Evolutionary conservation across 2,329 filamentous ascomycete species (phyloP).

Genomic region (Ophiostoma novo-ulmi): DNA sequence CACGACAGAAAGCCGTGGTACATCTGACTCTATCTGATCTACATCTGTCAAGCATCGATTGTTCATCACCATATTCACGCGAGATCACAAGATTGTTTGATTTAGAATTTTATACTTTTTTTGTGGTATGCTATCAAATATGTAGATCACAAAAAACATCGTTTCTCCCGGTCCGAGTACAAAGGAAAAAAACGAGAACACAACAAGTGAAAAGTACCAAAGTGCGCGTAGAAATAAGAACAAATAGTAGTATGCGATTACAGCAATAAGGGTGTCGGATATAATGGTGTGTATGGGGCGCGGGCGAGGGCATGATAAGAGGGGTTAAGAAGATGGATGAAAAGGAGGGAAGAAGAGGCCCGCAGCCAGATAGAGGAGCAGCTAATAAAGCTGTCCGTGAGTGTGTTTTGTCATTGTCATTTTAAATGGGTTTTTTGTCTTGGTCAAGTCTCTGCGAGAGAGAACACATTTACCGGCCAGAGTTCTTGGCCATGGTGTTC

Average conservation of each 20-base stretch:
- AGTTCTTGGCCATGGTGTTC: conserved; percentile 91
- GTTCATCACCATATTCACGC: neutral
- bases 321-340: neutral
- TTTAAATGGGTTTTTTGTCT: neutral
- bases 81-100: neutral
- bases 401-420: neutral
- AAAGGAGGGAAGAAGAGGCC: neutral
- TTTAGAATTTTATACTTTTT: conserved; percentile 17
- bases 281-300: neutral
- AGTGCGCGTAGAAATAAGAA: neutral
- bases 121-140: conserved; percentile 13
- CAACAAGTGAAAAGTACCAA: neutral
- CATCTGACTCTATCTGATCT: too few relatives aligned
- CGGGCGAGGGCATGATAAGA: conserved; percentile 6
- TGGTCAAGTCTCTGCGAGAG: neutral
- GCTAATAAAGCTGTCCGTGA: neutral
- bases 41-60: neutral
- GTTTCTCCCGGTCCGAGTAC: conserved; percentile 11
- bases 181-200: neutral
- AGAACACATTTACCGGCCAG: neutral
- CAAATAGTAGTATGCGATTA: conserved; percentile 10
- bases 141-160: conserved; percentile 11
- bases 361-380: neutral
- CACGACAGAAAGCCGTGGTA: neutral
- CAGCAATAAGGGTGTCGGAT: conserved; percentile 13